Evolutionary conservation across 345 rosid species (phyloP), one percentile per base, ranked within the genome.

Genomic region (Viola odorata): DNA sequence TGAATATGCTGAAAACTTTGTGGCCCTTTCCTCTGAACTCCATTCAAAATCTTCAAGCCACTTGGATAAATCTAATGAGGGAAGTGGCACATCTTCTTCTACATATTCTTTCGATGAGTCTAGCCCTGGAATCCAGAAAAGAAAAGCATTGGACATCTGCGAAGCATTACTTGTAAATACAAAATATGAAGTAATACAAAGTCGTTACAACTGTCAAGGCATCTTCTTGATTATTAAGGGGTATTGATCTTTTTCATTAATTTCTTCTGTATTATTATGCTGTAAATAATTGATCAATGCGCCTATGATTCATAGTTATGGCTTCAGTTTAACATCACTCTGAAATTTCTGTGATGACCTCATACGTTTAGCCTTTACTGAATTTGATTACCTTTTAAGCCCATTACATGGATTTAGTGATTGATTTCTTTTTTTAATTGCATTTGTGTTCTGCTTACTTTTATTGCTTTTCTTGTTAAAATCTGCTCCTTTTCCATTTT

Each of bases 151-250:
- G 23, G 65, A 49, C 7, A 37, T 44, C 16, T 47, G 51, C 63
- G 64, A 57, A 60, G 70, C 65, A 45, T 58, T 67, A 38, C 64
- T 64, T 62, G 80, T 78, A 75, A 72, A 80, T 82, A 74, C 64
- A 60, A 61, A 68, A 60, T 64, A 53, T 48, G 67, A 52, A 45
- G 60, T 65, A 59, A 39, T 48, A 36, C 7, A 63, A 63, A 64
- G 64, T 48, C 49, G 63, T 70, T 63, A 47, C 68, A 63, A 52
- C 45, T 64, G 53, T 75, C 60, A 15, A 66, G 72, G 67, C 53
- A 49, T 64, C 71, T 72, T 72, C 69, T 60, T 62, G 69, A 62
- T 82, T 65, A 73, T 78, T 77, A 76, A 72, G 48, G 84, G 85
- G 89, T 85, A 85, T 39, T 16, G 32, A 37, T 66, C 58, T n/a